Conservation (phyloP, 164 flowering plant genomes). For the Nymphaea colorata region DNA sequence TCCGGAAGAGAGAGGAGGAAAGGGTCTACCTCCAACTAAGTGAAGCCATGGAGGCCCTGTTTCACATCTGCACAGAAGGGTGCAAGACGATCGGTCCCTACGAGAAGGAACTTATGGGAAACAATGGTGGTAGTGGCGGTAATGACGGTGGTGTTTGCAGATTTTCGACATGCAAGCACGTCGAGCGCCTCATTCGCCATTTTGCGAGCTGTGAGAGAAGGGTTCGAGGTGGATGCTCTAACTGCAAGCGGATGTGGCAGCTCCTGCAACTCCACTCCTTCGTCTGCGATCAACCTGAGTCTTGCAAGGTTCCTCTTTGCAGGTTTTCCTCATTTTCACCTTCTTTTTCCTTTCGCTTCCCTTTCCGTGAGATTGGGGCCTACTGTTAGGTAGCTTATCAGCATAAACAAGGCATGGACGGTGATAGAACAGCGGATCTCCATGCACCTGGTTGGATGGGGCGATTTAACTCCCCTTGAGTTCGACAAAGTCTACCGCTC, state of each 20-base stretch:
- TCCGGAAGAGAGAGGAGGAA: slow-evolving; percentile 34
- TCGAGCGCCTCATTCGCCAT: slow-evolving; percentile 61
- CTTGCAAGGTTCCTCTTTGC: slow-evolving; percentile 88
- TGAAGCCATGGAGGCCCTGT: slow-evolving; percentile 90
- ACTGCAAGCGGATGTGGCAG: slow-evolving; percentile 97
- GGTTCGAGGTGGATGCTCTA: slow-evolving; percentile 54
- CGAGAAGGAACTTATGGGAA: slow-evolving; percentile 30
- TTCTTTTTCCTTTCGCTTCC: not conserved
- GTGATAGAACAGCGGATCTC: too few relatives aligned
- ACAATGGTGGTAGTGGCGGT: slow-evolving; percentile 46
- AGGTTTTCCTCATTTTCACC: slow-evolving; percentile 26
- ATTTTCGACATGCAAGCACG: slow-evolving; percentile 63
- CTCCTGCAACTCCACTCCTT: slow-evolving; percentile 73
- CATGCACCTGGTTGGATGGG: not conserved
- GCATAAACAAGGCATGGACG: too few relatives aligned
- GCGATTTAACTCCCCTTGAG: not conserved
- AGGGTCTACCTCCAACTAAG: slow-evolving; percentile 55
- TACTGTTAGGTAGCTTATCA: too few relatives aligned
- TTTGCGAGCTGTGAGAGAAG: slow-evolving; percentile 63
- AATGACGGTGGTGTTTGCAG: slow-evolving; percentile 20
- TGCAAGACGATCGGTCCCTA: slow-evolving; percentile 73
- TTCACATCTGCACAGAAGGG: slow-evolving; percentile 87
- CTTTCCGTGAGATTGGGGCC: not conserved
- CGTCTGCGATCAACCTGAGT: slow-evolving; percentile 54
- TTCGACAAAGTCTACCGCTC: too few relatives aligned